Percentiles rank a stretch among this genome's conserved stretches.
Evolutionary conservation across 768 basidiomycete genomes (phyloP).

Genomic region (Collybiopsis confluens): DNA sequence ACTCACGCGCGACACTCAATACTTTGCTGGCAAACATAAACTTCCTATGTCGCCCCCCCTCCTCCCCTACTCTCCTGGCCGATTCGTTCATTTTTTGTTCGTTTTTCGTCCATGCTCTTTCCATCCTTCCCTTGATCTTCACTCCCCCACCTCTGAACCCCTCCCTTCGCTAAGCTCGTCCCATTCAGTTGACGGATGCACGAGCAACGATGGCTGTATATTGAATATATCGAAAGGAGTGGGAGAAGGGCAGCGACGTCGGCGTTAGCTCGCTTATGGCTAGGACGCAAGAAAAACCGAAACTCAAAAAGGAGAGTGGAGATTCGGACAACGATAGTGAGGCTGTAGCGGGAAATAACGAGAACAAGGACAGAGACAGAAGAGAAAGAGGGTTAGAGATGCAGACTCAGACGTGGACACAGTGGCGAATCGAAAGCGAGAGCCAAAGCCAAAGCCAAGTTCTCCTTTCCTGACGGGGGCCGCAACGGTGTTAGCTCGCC

Average conservation of each 20-base stretch:
- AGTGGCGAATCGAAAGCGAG: no score
- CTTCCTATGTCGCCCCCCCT: no score
- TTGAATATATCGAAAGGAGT: constrained; percentile 73
- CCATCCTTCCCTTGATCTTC: no score
- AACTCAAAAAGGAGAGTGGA: not conserved
- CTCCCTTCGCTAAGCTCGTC: not conserved
- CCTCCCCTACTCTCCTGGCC: no score
- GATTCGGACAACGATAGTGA: not conserved
- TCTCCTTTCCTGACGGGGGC: constrained; percentile 49
- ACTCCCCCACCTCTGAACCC: no score
- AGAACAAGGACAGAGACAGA: no score
- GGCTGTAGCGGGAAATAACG: no score
- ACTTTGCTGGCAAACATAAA: constrained; percentile 53
- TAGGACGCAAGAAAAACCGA: not conserved
- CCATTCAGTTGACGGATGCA: constrained; percentile 78
- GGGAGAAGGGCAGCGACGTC: constrained; percentile 79
- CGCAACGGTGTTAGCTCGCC: constrained; percentile 65
- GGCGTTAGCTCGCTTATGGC: constrained; percentile 7
- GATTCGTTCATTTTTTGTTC: no score
- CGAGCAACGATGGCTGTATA: constrained; percentile 95
- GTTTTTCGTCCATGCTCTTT: no score
- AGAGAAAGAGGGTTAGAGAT: no score
- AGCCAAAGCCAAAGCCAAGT: constrained; percentile 15
- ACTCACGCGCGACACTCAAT: constrained; percentile 68
- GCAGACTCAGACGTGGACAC: no score